Evolutionary conservation across 179 eudicot genomes (phyloP), one percentile per base, ranked within the genome.

Genomic region (Beta macrorhiza): DNA sequence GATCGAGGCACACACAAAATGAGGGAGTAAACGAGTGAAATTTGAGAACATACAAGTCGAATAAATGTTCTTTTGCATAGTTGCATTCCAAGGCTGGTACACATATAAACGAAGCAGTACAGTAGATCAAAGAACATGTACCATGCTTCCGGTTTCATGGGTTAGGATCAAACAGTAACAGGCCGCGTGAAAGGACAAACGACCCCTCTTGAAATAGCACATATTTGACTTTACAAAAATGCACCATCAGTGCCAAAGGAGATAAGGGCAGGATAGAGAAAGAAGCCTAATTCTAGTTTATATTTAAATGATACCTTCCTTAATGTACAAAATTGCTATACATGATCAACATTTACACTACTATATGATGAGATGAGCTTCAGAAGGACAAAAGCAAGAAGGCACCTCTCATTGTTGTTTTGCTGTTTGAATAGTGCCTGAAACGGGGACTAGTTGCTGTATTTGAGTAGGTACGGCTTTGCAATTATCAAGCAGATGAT

Each of bases 391-490:
- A 47, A 76, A 75, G 65, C 32, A 71, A 47, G 72, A 74, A 73
- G 82, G 75, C 83, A 79, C 85, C 83, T 85, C 83, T 85, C 75
- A 82, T 20, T 63, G 84, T 45, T 74, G 55, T 51, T 85, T 83
- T 47, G 91, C 88, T 80, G 93, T 75, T 80, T 90, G 91, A 69
- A 86, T 83, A 79, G 90, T 87, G 78, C 83, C 88, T 13, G 87
- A 59, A 81, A 78, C 20, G 37, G 81, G 81, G 70, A 78, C 72
- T 17, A 65, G 81, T 20, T 76, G 83, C 79, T 47, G 72, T 56
- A 83, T 52, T 69, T 62, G 79, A 75, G 55, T n/a, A 68, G 87
- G 58, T 13, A 74, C 58, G 9, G 83, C 85, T 80, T 86, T 88
- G 74, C 85, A 77, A 82, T 86, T 87, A 65, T 83, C 87, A 52